Evolutionary conservation across 495 filamentous ascomycete genomes (phyloP).

Genomic region (Polyplosphaeria fusca): DNA sequence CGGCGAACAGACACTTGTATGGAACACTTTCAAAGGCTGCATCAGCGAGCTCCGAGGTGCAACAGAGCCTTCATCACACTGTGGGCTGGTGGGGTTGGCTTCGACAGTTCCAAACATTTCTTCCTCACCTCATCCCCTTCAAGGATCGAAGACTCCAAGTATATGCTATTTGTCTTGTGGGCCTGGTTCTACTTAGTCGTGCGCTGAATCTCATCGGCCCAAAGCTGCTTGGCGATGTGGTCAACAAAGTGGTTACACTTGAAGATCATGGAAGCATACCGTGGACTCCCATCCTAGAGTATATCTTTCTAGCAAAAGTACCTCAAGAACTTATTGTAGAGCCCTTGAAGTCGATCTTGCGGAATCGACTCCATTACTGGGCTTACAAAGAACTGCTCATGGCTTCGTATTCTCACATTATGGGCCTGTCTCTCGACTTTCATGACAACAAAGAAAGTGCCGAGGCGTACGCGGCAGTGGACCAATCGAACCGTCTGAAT

Average conservation of each 20-base stretch:
- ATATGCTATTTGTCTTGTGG: slow-evolving; percentile 23
- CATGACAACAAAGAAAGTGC: slow-evolving; percentile 71
- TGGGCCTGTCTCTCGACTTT: slow-evolving; percentile 74
- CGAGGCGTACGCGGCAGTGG: slow-evolving; percentile 64
- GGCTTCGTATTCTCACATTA: slow-evolving; percentile 69
- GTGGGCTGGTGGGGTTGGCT: slow-evolving; percentile 40
- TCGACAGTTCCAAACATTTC: slow-evolving; percentile 38
- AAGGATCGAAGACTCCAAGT: slow-evolving; percentile 30
- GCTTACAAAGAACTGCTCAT: slow-evolving; percentile 59
- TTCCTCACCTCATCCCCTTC: slow-evolving; percentile 38
- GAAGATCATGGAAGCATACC: slow-evolving; percentile 30
- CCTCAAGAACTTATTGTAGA: slow-evolving; percentile 2
- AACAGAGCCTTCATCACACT: no score
- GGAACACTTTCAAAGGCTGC: no score
- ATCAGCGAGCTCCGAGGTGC: no score
- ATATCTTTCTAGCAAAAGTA: slow-evolving; percentile 30
- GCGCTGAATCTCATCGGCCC: slow-evolving; percentile 38
- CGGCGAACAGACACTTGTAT: no score
- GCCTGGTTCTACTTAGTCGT: slow-evolving; percentile 32
- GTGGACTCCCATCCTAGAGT: slow-evolving; percentile 34
- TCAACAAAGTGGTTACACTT: slow-evolving; percentile 21
- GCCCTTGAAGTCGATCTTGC: slow-evolving; percentile 17
- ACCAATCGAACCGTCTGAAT: slow-evolving; percentile 59
- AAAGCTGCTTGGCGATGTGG: slow-evolving; percentile 35
- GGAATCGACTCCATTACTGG: slow-evolving; percentile 55